Evolutionary conservation across 176 grass and related monocot genomes (phyloP).

Genomic region (Coix lacrymajobi): DNA sequence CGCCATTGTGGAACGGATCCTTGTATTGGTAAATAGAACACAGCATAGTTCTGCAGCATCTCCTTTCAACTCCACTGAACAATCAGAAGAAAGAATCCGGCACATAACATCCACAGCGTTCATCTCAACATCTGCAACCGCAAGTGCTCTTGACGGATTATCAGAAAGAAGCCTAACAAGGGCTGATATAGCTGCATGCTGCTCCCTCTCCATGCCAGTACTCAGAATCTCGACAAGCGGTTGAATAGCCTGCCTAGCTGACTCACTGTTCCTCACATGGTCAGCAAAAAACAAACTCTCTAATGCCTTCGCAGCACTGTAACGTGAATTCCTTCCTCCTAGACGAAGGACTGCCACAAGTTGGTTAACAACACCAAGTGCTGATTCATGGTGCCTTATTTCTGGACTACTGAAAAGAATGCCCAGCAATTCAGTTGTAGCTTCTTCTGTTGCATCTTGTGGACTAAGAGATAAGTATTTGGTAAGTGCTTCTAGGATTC

Average conservation of each 20-base stretch:
- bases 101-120: slow-evolving; percentile 96
- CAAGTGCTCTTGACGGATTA: slow-evolving; percentile 89
- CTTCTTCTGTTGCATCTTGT: slow-evolving; percentile 95
- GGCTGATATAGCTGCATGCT: slow-evolving; percentile 98
- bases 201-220: slow-evolving; percentile 93
- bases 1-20: slow-evolving; percentile 91
- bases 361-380: slow-evolving; percentile 87
- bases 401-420: slow-evolving; percentile 81
- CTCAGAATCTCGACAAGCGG: slow-evolving; percentile 97
- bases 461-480: slow-evolving; percentile 96
- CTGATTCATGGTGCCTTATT: slow-evolving; percentile 91
- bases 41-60: slow-evolving; percentile 93
- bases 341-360: slow-evolving; percentile 95
- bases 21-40: slow-evolving; percentile 92
- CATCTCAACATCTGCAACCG: slow-evolving; percentile 92
- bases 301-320: slow-evolving; percentile 96
- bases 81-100: slow-evolving; percentile 82
- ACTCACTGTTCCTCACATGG: slow-evolving; percentile 92
- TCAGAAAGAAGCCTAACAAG: slow-evolving; percentile 90
- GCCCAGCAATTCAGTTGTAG: slow-evolving; percentile 86
- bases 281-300: slow-evolving; percentile 95
- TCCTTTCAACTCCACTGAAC: slow-evolving; percentile 93
- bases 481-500: slow-evolving; percentile 89
- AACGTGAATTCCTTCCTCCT: slow-evolving; percentile 96
- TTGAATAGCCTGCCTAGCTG: slow-evolving; percentile 88